Conservation (phyloP, 768 basidiomycete genomes). For the Lentinula boryana region DNA sequence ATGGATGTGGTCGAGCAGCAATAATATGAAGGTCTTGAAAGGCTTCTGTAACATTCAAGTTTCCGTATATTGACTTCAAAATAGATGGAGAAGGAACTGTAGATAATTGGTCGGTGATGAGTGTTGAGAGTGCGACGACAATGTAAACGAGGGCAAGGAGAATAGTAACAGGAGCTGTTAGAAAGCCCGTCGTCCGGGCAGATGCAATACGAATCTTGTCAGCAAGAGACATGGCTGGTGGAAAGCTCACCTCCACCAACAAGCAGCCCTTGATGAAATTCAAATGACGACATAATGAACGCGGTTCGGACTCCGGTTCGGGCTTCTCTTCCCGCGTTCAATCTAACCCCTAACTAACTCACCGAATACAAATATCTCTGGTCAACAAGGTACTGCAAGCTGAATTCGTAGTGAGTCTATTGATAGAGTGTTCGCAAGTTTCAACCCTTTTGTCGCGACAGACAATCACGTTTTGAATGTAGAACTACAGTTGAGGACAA, state of each 20-base stretch:
- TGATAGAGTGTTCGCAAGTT: too few species aligned
- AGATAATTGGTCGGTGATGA: conserved; percentile 43
- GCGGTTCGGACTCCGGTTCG: too few species aligned
- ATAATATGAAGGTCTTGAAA: conserved; percentile 61
- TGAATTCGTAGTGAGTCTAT: too few species aligned
- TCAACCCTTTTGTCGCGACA: too few species aligned
- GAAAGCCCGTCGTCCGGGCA: conserved; percentile 22
- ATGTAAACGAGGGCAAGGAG: conserved; percentile 43
- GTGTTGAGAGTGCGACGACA: conserved; percentile 37
- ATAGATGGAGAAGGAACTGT: conserved; percentile 24
- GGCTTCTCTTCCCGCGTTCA: too few species aligned
- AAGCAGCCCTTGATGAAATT: too few species aligned
- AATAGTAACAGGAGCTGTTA: conserved; percentile 36
- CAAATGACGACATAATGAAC: too few species aligned
- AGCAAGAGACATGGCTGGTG: neutral
- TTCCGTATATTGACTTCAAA: conserved; percentile 26
- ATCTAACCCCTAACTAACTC: too few species aligned
- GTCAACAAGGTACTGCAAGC: too few species aligned
- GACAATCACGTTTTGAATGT: too few species aligned
- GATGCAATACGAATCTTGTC: conserved; percentile 10
- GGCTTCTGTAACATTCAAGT: conserved; percentile 46
- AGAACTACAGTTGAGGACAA: too few species aligned
- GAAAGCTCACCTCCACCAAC: neutral
- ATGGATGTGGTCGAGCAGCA: conserved; percentile 67
- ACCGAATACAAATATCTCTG: too few species aligned